Evolutionary conservation across 2,329 filamentous ascomycete genomes (phyloP).

Genomic region (Aspergillus unguis): DNA sequence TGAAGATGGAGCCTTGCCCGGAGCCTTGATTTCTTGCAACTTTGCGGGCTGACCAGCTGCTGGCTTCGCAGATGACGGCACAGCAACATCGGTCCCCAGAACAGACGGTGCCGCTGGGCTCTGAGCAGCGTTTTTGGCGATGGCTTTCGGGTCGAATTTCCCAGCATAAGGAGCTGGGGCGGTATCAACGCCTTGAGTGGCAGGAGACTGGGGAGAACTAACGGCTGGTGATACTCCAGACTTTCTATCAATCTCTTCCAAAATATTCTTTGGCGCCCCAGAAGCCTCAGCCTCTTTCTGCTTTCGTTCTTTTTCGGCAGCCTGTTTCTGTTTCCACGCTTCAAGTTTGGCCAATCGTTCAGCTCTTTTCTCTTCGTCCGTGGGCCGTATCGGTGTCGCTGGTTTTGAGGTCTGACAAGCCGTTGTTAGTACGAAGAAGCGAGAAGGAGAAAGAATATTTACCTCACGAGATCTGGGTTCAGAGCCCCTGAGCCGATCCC

Average conservation of each 20-base stretch:
- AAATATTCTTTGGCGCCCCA: conserved; percentile 63
- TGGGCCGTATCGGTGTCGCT: conserved; percentile 47
- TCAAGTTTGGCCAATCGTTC: conserved; percentile 78
- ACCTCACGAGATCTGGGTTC: conserved; percentile 57
- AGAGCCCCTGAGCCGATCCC: conserved; percentile 53
- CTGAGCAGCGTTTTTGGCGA: conserved; percentile 71
- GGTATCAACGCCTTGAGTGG: conserved; percentile 45
- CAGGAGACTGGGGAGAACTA: conserved; percentile 52
- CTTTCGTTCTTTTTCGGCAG: conserved; percentile 69
- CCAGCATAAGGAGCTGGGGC: conserved; percentile 63
- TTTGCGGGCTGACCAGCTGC: conserved; percentile 35
- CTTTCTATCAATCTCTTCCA: conserved; percentile 72
- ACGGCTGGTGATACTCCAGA: conserved; percentile 55
- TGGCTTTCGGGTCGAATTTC: conserved; percentile 84
- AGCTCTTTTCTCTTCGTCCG: conserved; percentile 73
- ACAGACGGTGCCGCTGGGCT: conserved; percentile 54
- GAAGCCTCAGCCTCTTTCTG: conserved; percentile 63
- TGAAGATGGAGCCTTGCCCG: conserved; percentile 40
- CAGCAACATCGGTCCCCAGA: conserved; percentile 54
- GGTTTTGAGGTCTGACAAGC: conserved; percentile 52
- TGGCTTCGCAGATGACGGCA: conserved; percentile 48
- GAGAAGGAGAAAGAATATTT: conserved; percentile 26
- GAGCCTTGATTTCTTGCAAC: conserved; percentile 45
- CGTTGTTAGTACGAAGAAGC: background rate
- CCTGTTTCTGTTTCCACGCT: conserved; percentile 87